A percentile compares a stretch with the other conserved stretches of the same genome.
These are phyloP conservation scores for Amoebophrya sp. DNA, from an alignment of 169 alveolate genomes.

Conservation along the genomic window DNA sequence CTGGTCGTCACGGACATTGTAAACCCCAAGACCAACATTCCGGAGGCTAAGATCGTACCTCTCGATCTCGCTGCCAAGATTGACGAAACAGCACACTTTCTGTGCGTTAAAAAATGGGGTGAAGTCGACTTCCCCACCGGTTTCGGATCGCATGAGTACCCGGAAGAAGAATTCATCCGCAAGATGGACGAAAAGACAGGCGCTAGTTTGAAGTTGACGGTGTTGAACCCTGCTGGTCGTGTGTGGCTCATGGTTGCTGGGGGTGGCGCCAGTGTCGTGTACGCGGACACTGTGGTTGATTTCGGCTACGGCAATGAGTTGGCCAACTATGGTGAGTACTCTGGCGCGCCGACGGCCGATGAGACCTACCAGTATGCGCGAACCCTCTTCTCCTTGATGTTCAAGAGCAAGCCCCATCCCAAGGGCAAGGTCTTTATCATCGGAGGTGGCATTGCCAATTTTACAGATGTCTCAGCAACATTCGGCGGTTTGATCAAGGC, in stretches of 20 bases:
- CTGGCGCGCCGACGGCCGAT: constrained; percentile 55
- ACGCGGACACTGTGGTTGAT: constrained; percentile 53
- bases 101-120: constrained; percentile 51
- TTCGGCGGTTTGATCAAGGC: constrained; percentile 52
- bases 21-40: not conserved
- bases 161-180: constrained; percentile 51
- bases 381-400: constrained; percentile 48
- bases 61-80: constrained; percentile 54
- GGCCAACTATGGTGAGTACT: constrained; percentile 55
- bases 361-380: constrained; percentile 52
- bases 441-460: constrained; percentile 59
- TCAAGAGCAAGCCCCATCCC: constrained; percentile 39
- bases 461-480: constrained; percentile 55
- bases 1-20: constrained; percentile 39
- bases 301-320: constrained; percentile 52
- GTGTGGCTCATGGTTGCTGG: constrained; percentile 57
- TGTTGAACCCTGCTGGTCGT: constrained; percentile 54
- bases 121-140: constrained; percentile 52
- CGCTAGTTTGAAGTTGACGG: constrained; percentile 53
- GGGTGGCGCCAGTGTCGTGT: constrained; percentile 53
- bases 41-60: constrained; percentile 25
- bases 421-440: constrained; percentile 52
- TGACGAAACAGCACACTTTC: constrained; percentile 52
- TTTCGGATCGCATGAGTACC: constrained; percentile 48
- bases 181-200: constrained; percentile 54